Evolutionary conservation across 2,329 filamentous ascomycete species (phyloP), one percentile per base, ranked within the genome.

Genomic region (Didymella pomorum): DNA sequence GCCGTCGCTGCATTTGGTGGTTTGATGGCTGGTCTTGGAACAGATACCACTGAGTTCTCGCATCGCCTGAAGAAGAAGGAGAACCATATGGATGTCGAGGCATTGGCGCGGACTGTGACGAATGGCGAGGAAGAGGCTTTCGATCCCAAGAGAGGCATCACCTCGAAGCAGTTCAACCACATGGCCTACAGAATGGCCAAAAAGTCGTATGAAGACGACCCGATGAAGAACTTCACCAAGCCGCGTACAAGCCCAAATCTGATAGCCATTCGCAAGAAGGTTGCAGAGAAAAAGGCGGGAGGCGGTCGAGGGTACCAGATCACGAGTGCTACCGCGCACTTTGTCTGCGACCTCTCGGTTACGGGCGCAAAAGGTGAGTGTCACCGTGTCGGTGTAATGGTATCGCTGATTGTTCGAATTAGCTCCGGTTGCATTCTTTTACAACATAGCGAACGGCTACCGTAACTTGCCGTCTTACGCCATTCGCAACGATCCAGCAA

Each of bases 401-500:
- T 7, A 1, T 11, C 28, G 11, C 58, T 55, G 10, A 58, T 16
- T 12, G 16, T 5, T 8, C 10, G 2, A 4, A 12, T 20, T 23
- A 68, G 61, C 67, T 28, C 64, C 62, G 3, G 62, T 67, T 9
- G 64, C 64, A 2, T 45, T 69, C 9, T 66, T 67, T n/a, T 67
- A 68, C 39, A 67, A 69, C 23, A 14, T 65, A 26, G 65, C 64
- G 0, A 69, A 67, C 29, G 67, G 67, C 16, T 65, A 62, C 25
- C 62, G 64, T 1, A 68, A 69, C 20, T 0, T 62, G 1, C 67
- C 65, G 1, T 67, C 67, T 1, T 68, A 68, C 23, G 23, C 50
- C 3, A 58, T 66, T 23, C 54, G 46, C 20, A 61, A 67, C 25
- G 67, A 68, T 28, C 33, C 49, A 7, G 57, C 60, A 11, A 45